A percentile compares a stretch with the other conserved stretches of the same genome.
Conservation (phyloP, 352 stramenopile species). For the Ophiocytium majus region DNA sequence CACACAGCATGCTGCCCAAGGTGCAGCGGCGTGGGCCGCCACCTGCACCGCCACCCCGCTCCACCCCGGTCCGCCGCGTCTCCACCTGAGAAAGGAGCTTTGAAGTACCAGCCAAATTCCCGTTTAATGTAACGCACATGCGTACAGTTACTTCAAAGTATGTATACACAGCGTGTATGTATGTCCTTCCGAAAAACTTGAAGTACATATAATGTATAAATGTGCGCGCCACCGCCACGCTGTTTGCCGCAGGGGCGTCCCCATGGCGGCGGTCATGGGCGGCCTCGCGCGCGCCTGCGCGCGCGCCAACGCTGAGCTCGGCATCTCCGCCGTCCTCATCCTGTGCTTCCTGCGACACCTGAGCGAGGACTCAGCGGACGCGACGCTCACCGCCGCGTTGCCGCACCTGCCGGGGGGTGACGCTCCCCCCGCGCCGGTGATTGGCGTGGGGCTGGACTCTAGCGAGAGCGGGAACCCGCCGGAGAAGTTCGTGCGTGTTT, state of each 20-base stretch:
- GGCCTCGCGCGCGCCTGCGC: constrained; percentile 43
- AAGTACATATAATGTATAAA: too few relatives aligned
- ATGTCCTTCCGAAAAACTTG: too few relatives aligned
- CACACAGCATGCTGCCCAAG: too few relatives aligned
- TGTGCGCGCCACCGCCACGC: too few relatives aligned
- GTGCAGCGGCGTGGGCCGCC: too few relatives aligned
- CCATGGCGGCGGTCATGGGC: constrained; percentile 49
- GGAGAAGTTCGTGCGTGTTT: constrained; percentile 51
- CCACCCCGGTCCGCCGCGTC: too few relatives aligned
- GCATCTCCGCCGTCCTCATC: constrained; percentile 54
- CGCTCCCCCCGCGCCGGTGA: constrained; percentile 34
- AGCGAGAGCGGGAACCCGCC: constrained; percentile 54
- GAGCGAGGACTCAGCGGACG: constrained; percentile 36
- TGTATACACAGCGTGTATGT: too few relatives aligned
- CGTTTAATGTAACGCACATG: too few relatives aligned
- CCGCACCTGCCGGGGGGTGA: constrained; percentile 41
- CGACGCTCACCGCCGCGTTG: constrained; percentile 50
- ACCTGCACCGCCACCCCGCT: too few relatives aligned
- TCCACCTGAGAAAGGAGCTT: too few relatives aligned
- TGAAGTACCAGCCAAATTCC: too few relatives aligned
- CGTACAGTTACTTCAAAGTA: too few relatives aligned
- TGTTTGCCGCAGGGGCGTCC: constrained; percentile 37
- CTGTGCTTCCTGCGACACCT: constrained; percentile 59
- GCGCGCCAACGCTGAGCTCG: constrained; percentile 44
- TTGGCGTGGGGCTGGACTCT: constrained; percentile 57